These are phyloP conservation scores for Candida railenensis DNA, from an alignment of 805 yeast genomes.

Conservation along the genomic window DNA sequence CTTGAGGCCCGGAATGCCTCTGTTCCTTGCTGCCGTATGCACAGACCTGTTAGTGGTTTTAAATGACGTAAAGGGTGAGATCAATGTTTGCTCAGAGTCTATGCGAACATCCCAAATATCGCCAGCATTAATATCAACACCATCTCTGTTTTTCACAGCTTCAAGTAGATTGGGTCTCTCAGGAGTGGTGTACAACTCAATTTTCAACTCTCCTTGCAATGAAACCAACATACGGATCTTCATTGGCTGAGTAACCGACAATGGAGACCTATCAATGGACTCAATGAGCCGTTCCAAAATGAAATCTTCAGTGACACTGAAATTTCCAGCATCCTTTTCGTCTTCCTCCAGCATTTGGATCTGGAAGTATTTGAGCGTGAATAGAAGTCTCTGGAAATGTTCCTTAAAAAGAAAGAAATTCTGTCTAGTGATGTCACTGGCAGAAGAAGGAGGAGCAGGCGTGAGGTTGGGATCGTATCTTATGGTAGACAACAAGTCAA, in stretches of 20 bases:
- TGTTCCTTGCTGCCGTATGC: conserved; percentile 60
- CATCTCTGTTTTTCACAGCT: conserved; percentile 18
- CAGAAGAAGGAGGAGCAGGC: conserved; percentile 22
- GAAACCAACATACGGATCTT: conserved; percentile 32
- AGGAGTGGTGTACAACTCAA: conserved; percentile 33
- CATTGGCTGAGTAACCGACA: conserved; percentile 23
- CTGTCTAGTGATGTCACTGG: conserved; percentile 19
- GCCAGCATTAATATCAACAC: conserved; percentile 2
- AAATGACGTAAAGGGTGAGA: conserved; percentile 80
- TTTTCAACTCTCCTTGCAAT: conserved; percentile 25
- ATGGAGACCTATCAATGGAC: conserved; percentile 23
- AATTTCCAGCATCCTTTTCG: conserved; percentile 28
- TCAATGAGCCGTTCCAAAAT: conserved; percentile 34
- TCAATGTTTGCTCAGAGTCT: conserved; percentile 50
- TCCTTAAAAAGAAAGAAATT: conserved; percentile 62
- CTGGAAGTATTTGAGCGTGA: conserved; percentile 52
- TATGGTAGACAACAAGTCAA: conserved; percentile 66
- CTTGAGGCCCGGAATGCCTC: conserved; percentile 39
- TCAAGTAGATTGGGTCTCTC: conserved; percentile 25
- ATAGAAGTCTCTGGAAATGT: conserved; percentile 61
- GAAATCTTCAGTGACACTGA: conserved; percentile 39
- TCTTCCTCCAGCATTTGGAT: conserved; percentile 12
- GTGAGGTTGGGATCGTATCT: conserved; percentile 68
- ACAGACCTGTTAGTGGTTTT: conserved; percentile 75
- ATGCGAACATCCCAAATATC: conserved; percentile 59